Conservation (phyloP, 1,284 basidiomycete species). For the Coriolopsis trogii region DNA sequence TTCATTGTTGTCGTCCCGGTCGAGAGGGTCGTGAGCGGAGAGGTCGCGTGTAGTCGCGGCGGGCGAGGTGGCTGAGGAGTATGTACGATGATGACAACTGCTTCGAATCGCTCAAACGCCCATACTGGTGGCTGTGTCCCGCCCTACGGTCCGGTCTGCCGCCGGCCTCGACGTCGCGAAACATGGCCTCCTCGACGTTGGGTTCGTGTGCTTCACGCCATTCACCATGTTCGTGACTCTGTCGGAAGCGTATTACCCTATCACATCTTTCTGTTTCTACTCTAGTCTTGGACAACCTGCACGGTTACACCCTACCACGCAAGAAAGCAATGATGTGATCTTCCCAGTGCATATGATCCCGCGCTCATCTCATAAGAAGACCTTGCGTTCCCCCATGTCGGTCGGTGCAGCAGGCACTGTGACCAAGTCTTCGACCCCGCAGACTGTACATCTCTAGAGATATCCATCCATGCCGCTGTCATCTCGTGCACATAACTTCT, state of each 20-base stretch:
- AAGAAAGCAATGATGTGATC: slow-evolving; percentile 16
- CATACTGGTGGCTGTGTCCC: slow-evolving; percentile 11
- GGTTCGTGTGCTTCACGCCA: too few species aligned
- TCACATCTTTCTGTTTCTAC: background rate
- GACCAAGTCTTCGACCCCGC: background rate
- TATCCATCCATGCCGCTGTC: background rate
- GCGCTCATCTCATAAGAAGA: slow-evolving; percentile 11
- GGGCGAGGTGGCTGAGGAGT: slow-evolving; percentile 9
- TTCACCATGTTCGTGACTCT: too few species aligned
- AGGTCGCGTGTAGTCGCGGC: background rate
- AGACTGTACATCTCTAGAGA: background rate
- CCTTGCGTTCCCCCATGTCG: slow-evolving; percentile 14
- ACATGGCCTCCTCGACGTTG: background rate
- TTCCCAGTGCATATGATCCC: slow-evolving; percentile 4
- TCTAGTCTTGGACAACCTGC: background rate
- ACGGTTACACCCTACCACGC: background rate
- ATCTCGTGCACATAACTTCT: slow-evolving; percentile 8
- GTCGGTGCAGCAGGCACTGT: slow-evolving; percentile 5
- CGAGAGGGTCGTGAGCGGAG: background rate
- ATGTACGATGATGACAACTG: slow-evolving; percentile 6
- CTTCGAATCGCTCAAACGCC: background rate
- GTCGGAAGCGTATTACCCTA: too few species aligned
- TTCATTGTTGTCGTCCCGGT: slow-evolving; percentile 44
- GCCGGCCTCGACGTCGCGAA: background rate
- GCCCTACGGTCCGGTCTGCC: slow-evolving; percentile 1